A percentile compares a stretch with the other conserved stretches of the same genome.
phyloP scores from a whole-genome alignment of 2,329 filamentous ascomycete species.

The Tothia fuscella region DNA sequence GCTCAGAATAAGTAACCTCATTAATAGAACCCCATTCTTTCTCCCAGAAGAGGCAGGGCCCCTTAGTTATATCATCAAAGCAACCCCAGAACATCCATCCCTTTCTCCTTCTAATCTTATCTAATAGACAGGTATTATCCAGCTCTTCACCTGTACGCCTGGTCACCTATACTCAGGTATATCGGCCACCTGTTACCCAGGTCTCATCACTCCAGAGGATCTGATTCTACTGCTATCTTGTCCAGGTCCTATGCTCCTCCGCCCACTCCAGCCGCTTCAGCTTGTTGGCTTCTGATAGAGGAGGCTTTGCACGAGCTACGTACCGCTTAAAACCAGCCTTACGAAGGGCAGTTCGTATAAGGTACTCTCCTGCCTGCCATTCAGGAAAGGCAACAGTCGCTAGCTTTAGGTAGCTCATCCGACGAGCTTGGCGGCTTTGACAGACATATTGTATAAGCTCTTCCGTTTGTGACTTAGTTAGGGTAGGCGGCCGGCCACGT shows the following conservation, averaged over 20 bases:
- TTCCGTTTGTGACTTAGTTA: background rate
- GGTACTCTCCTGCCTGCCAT: background rate
- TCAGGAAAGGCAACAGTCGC: no score
- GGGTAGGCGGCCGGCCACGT: background rate
- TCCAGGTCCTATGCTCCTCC: background rate
- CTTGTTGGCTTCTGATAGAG: background rate
- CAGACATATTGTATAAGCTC: background rate
- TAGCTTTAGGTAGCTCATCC: background rate
- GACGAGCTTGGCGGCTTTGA: background rate
- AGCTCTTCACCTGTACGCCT: constrained; percentile 12
- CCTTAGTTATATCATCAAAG: constrained; percentile 18
- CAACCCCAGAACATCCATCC: constrained; percentile 23
- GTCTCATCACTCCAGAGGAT: constrained; percentile 2
- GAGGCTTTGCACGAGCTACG: background rate
- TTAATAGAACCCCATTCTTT: constrained; percentile 21
- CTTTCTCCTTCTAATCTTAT: constrained; percentile 14
- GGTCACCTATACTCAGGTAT: background rate
- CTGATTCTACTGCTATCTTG: background rate
- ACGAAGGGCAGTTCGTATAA: background rate
- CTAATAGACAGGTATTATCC: constrained; percentile 16
- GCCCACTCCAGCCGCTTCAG: background rate
- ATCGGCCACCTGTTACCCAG: background rate
- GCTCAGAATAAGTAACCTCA: constrained; percentile 15
- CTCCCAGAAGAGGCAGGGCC: constrained; percentile 20
- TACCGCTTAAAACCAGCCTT: background rate